Conservation (phyloP, 192 early-diverging fungal species). For the Neocallimastix lanati region DNA sequence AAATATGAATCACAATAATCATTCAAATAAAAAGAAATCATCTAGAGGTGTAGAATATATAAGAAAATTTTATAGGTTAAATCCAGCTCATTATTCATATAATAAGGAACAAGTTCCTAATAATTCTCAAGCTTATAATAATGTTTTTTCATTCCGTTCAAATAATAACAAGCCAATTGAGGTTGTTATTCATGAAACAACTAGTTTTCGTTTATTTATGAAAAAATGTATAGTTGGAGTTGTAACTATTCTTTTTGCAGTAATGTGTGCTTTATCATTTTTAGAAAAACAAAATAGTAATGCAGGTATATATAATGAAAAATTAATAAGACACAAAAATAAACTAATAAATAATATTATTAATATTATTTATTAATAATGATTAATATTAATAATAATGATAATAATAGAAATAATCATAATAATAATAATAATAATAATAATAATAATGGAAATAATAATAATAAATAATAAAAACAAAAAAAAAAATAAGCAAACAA, state of each 20-base stretch:
- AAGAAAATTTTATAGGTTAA: not conserved
- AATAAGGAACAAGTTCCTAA: not conserved
- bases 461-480: no score
- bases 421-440: no score
- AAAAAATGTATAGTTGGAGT: not conserved
- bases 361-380: no score
- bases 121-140: not conserved
- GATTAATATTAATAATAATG: no score
- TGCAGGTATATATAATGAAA: not conserved
- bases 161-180: not conserved
- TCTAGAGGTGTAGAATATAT: not conserved
- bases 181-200: not conserved
- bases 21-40: not conserved
- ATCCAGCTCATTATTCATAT: not conserved
- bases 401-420: no score
- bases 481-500: no score
- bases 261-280: not conserved
- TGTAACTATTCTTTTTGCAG: not conserved
- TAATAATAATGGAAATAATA: no score
- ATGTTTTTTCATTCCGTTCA: not conserved
- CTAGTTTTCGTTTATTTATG: not conserved
- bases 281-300: not conserved
- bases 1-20: not conserved
- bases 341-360: no score
- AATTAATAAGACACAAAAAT: not conserved